Evolutionary conservation across 2,329 filamentous ascomycete species (phyloP).

Genomic region (Coniochaeta ligniaria): DNA sequence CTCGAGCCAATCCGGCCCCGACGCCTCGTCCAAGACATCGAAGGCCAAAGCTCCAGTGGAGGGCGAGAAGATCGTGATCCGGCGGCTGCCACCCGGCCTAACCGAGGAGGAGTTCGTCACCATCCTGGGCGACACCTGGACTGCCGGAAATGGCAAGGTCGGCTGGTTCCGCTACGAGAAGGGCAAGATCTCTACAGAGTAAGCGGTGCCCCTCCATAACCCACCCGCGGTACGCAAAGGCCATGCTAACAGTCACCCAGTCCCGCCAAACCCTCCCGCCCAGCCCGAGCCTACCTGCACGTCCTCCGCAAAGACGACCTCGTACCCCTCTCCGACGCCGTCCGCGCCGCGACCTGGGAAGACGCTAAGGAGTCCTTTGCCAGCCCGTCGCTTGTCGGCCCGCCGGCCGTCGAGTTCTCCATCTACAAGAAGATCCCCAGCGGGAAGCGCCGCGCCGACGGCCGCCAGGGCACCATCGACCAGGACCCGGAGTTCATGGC

Average conservation of each 20-base stretch:
- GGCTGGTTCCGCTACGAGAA: constrained; percentile 68
- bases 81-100: constrained; percentile 79
- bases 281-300: constrained; percentile 76
- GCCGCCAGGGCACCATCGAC: constrained; percentile 88
- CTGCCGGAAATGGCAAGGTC: constrained; percentile 68
- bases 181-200: constrained; percentile 80
- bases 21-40: constrained; percentile 28
- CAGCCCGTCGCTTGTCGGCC: constrained; percentile 66
- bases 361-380: constrained; percentile 74
- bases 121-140: constrained; percentile 75
- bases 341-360: constrained; percentile 65
- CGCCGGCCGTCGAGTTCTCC: constrained; percentile 74
- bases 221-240: too few species aligned
- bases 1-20: constrained; percentile 10
- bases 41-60: constrained; percentile 46
- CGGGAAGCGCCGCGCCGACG: constrained; percentile 68
- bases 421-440: constrained; percentile 77
- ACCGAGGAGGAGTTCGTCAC: constrained; percentile 70
- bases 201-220: constrained; percentile 23
- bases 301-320: constrained; percentile 66
- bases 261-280: constrained; percentile 76
- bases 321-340: constrained; percentile 57
- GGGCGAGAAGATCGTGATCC: constrained; percentile 77
- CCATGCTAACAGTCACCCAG: constrained; percentile 20
- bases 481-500: constrained; percentile 93